phyloP scores from a whole-genome alignment of 768 basidiomycete genomes.

The Trametes cinnabarina region DNA sequence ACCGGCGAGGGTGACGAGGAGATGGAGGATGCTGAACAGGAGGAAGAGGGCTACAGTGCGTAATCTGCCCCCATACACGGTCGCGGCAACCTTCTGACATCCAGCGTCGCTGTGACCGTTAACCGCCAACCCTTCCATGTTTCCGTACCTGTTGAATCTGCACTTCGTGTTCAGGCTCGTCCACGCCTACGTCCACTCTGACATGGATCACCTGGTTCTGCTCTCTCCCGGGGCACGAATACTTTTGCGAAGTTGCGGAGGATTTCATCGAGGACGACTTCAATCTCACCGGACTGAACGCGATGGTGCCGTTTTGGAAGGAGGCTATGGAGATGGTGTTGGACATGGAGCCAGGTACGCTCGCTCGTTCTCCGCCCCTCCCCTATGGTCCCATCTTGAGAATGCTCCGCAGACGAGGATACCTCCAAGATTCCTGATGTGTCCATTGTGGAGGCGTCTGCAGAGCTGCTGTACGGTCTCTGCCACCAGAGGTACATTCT shows the following conservation, averaged over 20 bases:
- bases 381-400: constrained; percentile 13
- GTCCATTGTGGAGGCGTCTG: constrained; percentile 95
- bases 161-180: constrained; percentile 56
- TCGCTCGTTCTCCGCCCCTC: too few species aligned
- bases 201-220: constrained; percentile 99
- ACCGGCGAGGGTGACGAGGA: constrained; percentile 67
- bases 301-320: constrained; percentile 99
- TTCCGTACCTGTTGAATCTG: neutral
- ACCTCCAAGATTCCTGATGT: constrained; percentile 96
- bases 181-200: constrained; percentile 85
- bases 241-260: constrained; percentile 96
- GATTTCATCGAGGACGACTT: constrained; percentile 99
- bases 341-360: constrained; percentile 96
- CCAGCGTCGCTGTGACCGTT: neutral
- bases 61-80: constrained; percentile 26
- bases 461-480: constrained; percentile 95
- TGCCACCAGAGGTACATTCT: constrained; percentile 98
- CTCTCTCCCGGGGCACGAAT: constrained; percentile 92
- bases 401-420: constrained; percentile 68
- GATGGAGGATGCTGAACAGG: constrained; percentile 70
- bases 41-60: constrained; percentile 79
- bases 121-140: neutral
- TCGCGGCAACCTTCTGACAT: constrained; percentile 4
- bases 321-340: constrained; percentile 99
- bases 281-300: constrained; percentile 94